Conservation (phyloP, 2,329 filamentous ascomycete genomes). For the Dactylellina leptospora region DNA sequence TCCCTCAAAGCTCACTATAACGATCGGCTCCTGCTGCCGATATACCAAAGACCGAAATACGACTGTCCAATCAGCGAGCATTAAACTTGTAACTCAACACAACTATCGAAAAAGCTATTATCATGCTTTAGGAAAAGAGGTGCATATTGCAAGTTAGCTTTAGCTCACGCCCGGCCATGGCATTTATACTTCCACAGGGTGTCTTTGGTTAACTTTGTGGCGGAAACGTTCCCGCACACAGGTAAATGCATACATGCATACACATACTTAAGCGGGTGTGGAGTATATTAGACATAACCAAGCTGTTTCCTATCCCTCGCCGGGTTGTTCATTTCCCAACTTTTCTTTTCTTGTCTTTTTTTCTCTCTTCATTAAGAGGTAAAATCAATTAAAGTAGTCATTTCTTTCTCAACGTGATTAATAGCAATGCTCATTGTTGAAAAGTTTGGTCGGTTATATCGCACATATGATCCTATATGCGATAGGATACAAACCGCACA, state of each 20-base stretch:
- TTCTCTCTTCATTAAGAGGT: too few species aligned
- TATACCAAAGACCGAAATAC: neutral
- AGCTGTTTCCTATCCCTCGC: neutral
- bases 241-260: neutral
- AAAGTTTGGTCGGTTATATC: neutral
- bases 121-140: neutral
- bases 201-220: too few species aligned
- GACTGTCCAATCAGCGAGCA: neutral
- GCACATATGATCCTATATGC: neutral
- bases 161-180: neutral
- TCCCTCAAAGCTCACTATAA: neutral
- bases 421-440: too few species aligned
- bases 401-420: too few species aligned
- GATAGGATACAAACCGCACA: neutral
- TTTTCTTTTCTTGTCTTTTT: slow-evolving; percentile 1
- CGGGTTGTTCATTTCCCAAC: neutral
- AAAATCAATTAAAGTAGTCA: neutral
- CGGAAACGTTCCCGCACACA: neutral
- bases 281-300: neutral
- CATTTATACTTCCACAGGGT: neutral
- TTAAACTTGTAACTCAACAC: neutral
- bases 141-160: neutral
- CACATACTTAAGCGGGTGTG: neutral
- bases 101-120: neutral
- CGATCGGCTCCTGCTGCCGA: neutral